Evolutionary conservation across 192 early-diverging fungal species (phyloP), one percentile per base, ranked within the genome.

Genomic region (Dimargaris cristalligena): DNA sequence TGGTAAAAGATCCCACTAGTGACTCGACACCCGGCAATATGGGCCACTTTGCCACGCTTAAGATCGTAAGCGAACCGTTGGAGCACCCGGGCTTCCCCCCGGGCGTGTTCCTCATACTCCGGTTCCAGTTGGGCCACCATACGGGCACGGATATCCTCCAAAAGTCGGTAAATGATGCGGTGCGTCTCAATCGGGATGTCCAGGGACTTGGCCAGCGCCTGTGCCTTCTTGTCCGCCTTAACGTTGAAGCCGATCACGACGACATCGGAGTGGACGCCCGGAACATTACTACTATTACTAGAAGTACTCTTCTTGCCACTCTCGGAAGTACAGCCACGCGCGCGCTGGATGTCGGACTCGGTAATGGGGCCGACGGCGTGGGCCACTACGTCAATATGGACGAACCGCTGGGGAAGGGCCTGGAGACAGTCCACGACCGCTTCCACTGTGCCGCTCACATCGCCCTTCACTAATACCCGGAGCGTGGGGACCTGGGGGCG

Each of bases 381-480:
- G 60, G 74, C 70, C 28, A 94, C 77, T 22, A 95, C 79, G 33
- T 80, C 78, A 47, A 83, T 69, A 9, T 74, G 65, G 44, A 90
- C 85, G 58, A 91, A 83, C 62, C 88, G 80, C 26, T 73, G 79
- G 0, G 88, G 90, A 8, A 98, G 61, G n/a, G 80, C 78, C 47
- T 77, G 61, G 18, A 98, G 68, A 4, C 82, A 80, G 56, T 85
- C 84, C 0, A 77, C 70, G 0, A 98, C 76, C 0, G 94, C 92
- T 64, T 95, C 94, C 20, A 89, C 75, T 3, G 91, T 89, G 31
- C 94, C 94, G 60, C 88, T 86, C 2, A 98, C 94, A 66, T 98
- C 94, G 58, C 78, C 72, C 60, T 78, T 74, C 58, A 76, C 63
- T n/a, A 76, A 59, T 23, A 73, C 60, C 1, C 67, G 65, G 13